phyloP scores from a whole-genome alignment of 176 grass and related monocot species.

The Phoenix roebelenii region DNA sequence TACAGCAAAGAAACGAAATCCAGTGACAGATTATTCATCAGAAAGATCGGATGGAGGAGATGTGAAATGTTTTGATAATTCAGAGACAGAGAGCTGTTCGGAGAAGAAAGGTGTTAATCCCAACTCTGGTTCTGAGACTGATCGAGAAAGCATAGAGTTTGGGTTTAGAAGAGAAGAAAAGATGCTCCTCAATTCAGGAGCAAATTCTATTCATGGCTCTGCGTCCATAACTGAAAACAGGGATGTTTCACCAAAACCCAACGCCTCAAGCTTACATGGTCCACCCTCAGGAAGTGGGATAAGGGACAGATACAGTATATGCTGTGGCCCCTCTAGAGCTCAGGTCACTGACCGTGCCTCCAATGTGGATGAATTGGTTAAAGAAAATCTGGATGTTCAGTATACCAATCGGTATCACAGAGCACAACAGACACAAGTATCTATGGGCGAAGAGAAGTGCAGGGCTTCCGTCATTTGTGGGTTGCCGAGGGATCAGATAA shows the following conservation, averaged over 20 bases:
- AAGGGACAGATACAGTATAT: too few relatives aligned
- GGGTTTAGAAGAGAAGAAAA: background rate
- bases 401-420: too few relatives aligned
- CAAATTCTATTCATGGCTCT: too few relatives aligned
- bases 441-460: background rate
- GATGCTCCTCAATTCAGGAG: background rate
- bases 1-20: constrained; percentile 13
- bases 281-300: too few relatives aligned
- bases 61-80: constrained; percentile 7
- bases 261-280: too few relatives aligned
- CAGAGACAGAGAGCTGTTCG: constrained; percentile 6
- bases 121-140: constrained; percentile 10
- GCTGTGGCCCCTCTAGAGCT: background rate
- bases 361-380: background rate
- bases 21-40: background rate
- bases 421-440: too few relatives aligned
- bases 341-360: background rate
- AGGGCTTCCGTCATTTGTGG: background rate
- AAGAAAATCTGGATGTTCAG: background rate
- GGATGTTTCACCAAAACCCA: too few relatives aligned
- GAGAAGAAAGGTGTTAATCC: constrained; percentile 10
- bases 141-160: constrained; percentile 1
- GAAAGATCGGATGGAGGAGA: background rate
- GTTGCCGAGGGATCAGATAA: too few relatives aligned
- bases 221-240: too few relatives aligned